These are phyloP conservation scores for Helminthosporium solani DNA, from an alignment of 2,329 filamentous ascomycete genomes.

Conservation along the genomic window DNA sequence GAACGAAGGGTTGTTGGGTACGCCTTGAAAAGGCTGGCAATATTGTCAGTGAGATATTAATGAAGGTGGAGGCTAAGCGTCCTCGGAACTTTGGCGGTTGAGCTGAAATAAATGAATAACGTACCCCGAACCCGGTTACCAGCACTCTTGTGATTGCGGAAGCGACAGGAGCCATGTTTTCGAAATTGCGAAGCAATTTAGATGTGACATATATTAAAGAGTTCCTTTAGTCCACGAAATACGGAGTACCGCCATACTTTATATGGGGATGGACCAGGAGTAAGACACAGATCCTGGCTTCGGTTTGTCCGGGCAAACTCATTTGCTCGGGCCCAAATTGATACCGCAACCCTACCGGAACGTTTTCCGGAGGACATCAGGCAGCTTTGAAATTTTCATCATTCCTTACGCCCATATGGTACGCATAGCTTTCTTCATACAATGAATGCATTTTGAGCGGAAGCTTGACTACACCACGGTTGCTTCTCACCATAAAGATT, in stretches of 20 bases:
- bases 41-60: neutral
- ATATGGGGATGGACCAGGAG: neutral
- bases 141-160: conserved; percentile 40
- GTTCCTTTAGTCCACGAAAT: neutral
- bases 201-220: too few species aligned
- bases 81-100: neutral
- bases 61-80: neutral
- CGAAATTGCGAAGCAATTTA: conserved; percentile 1
- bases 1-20: conserved; percentile 74
- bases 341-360: too few species aligned
- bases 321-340: too few species aligned
- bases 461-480: too few species aligned
- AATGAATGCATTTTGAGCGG: too few species aligned
- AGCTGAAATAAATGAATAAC: conserved; percentile 8
- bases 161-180: conserved; percentile 14
- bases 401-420: too few species aligned
- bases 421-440: too few species aligned
- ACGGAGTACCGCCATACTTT: neutral
- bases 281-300: neutral
- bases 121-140: conserved; percentile 48
- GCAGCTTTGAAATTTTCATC: neutral
- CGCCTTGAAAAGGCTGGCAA: conserved; percentile 70
- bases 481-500: too few species aligned
- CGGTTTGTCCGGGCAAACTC: too few species aligned
- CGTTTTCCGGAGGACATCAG: neutral